phyloP scores from a whole-genome alignment of 2,329 filamentous ascomycete genomes.

The Emericellopsis cladophorae region DNA sequence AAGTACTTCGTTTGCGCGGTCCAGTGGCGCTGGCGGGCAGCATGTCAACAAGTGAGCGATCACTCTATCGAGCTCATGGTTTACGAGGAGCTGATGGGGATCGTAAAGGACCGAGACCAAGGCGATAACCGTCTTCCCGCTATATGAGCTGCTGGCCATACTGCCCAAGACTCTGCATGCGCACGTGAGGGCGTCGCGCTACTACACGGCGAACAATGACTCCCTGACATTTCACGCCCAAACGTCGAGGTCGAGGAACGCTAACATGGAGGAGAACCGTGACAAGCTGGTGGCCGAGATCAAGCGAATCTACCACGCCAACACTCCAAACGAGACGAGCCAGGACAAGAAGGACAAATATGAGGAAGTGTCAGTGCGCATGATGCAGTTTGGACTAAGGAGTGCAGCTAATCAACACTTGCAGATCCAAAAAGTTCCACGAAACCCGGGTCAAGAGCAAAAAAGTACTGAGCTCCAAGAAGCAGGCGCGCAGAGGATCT shows the following conservation, averaged over 20 bases:
- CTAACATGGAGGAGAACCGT: slow-evolving; percentile 40
- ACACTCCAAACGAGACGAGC: slow-evolving; percentile 32
- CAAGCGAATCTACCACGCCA: slow-evolving; percentile 29
- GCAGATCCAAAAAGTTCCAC: slow-evolving; percentile 30
- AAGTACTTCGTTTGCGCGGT: slow-evolving; percentile 41
- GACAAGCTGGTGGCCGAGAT: slow-evolving; percentile 35
- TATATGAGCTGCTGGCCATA: slow-evolving; percentile 28
- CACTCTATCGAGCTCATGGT: slow-evolving; percentile 32
- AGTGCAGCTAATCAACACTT: neutral
- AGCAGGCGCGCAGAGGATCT: slow-evolving; percentile 28
- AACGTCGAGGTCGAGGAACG: slow-evolving; percentile 34
- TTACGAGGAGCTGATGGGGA: slow-evolving; percentile 1
- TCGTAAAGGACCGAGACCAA: slow-evolving; percentile 44
- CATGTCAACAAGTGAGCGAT: slow-evolving; percentile 50
- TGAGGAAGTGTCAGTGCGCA: slow-evolving; percentile 26
- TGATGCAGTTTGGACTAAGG: neutral
- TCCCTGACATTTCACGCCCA: slow-evolving; percentile 43
- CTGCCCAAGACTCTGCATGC: slow-evolving; percentile 35
- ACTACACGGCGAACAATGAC: slow-evolving; percentile 38
- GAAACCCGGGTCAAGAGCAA: slow-evolving; percentile 31
- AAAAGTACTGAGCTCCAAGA: slow-evolving; percentile 36
- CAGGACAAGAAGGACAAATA: slow-evolving; percentile 34
- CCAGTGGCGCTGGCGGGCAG: slow-evolving; percentile 47
- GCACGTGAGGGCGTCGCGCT: slow-evolving; percentile 36
- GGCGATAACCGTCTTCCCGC: slow-evolving; percentile 38